phyloP scores from a whole-genome alignment of 2,329 filamentous ascomycete genomes.

The Phialophora macrospora region DNA sequence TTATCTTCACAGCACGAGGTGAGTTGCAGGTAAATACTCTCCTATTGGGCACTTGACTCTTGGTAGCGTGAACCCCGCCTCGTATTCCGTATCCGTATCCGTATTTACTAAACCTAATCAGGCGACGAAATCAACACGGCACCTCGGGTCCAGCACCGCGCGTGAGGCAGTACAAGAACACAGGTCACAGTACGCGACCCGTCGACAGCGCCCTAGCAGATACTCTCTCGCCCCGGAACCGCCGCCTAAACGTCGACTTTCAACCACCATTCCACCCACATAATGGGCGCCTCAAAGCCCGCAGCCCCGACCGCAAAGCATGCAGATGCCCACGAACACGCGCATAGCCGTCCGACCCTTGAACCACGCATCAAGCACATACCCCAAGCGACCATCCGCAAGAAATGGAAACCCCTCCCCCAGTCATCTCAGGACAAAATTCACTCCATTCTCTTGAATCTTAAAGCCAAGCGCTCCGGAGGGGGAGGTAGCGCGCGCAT shows the following conservation, averaged over 20 bases:
- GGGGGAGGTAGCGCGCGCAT: slow-evolving; percentile 21
- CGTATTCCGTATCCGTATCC: too few relatives aligned
- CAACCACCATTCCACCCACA: neutral
- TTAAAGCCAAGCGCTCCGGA: slow-evolving; percentile 43
- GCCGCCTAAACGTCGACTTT: neutral
- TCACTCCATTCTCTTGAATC: slow-evolving; percentile 48
- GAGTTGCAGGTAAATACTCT: too few relatives aligned
- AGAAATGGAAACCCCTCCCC: slow-evolving; percentile 53
- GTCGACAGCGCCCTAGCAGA: neutral
- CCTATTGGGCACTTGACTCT: too few relatives aligned
- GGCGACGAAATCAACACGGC: neutral
- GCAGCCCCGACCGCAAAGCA: slow-evolving; percentile 1
- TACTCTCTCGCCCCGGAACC: neutral
- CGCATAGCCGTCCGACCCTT: slow-evolving; percentile 40
- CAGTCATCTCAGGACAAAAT: slow-evolving; percentile 51
- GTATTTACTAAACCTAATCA: neutral
- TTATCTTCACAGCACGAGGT: too few relatives aligned
- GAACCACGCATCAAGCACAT: slow-evolving; percentile 50
- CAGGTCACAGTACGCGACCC: neutral
- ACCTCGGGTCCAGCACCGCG: neutral
- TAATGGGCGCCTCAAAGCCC: slow-evolving; percentile 23
- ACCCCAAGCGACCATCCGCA: slow-evolving; percentile 51
- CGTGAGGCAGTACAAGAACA: neutral
- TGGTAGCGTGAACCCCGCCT: too few relatives aligned
- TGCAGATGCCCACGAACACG: neutral